Evolutionary conservation across 805 yeast genomes (phyloP), one percentile per base, ranked within the genome.

Genomic region (Metschnikowia lachancei): DNA sequence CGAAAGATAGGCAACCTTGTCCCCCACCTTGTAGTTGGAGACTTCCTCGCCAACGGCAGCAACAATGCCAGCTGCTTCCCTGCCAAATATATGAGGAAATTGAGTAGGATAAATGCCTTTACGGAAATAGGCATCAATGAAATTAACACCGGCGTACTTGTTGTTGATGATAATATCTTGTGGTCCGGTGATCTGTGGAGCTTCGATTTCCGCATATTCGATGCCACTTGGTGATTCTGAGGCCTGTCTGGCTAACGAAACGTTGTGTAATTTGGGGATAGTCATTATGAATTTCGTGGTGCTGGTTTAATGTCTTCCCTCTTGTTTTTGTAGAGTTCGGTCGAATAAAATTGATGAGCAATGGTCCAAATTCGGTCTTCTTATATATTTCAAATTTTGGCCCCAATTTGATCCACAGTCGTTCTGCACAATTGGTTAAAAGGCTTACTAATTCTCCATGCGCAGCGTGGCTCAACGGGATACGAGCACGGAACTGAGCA

Each of bases 51-150:
- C 95, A 17, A 77, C 76, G 4, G 81, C 78, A 30, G 75, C 89
- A 39, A 89, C 78, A 14, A 64, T 76, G 33, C 96, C 95, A 18
- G 81, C 65, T 2, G 88, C 92, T 57, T 82, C 88, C 49, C 89
- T 74, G 20, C 96, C 96, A 28, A 86, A 69, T 22, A 79, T 66
- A 51, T 71, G 75, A 0, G 98, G 97, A 28, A 58, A 51, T 39
- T 67, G 61, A 24, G 66, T 58, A 7, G 87, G 85, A 59, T 91
- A 91, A 4, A 85, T 58, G 4, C 97, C 97, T 41, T 69, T 77
- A 60, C 97, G 78, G 70, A 86, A 87, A 66, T 90, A 91, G 3
- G 81, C 72, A 58, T 91, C 97, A 53, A 89, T 85, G 70, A 78
- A 86, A 57, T 89, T 89, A 58, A 89, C 69, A 29, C 98, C 98